Evolutionary conservation across 805 yeast species (phyloP).

Genomic region (Crinitomyces ghanaensis): DNA sequence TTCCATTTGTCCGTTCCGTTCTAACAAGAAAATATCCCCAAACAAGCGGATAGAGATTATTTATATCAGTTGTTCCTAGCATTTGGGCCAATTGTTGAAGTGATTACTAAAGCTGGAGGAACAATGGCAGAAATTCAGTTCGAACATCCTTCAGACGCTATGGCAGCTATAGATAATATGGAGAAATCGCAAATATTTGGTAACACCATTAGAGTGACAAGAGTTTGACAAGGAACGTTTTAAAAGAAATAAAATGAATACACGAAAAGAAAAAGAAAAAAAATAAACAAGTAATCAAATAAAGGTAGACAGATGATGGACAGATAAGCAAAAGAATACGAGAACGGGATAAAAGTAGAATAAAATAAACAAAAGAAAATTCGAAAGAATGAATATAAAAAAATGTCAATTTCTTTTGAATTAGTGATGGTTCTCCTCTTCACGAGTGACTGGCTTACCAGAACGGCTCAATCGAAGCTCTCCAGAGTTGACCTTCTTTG

Average conservation of each 20-base stretch:
- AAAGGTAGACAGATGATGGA: too few relatives aligned
- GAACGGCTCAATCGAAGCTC: slow-evolving; percentile 18
- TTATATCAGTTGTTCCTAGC: slow-evolving; percentile 19
- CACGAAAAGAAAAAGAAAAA: too few relatives aligned
- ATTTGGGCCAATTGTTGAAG: slow-evolving; percentile 23
- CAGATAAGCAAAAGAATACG: too few relatives aligned
- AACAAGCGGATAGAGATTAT: slow-evolving; percentile 13
- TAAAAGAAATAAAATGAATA: too few relatives aligned
- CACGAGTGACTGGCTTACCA: slow-evolving; percentile 13
- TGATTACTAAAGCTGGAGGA: slow-evolving; percentile 10
- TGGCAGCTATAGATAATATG: slow-evolving; percentile 26
- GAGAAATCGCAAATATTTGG: slow-evolving; percentile 20
- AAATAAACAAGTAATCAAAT: too few relatives aligned
- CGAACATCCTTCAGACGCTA: slow-evolving; percentile 23
- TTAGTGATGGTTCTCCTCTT: slow-evolving; percentile 7
- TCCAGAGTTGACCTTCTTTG: slow-evolving; percentile 15
- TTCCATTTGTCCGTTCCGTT: too few relatives aligned
- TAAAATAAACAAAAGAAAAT: too few relatives aligned
- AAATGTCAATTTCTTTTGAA: too few relatives aligned
- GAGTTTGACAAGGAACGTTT: slow-evolving; percentile 14
- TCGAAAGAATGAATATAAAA: too few relatives aligned
- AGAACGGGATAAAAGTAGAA: too few relatives aligned
- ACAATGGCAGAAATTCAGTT: slow-evolving; percentile 19
- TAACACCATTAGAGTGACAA: slow-evolving; percentile 16
- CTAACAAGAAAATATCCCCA: slow-evolving; percentile 13